Conservation (phyloP, 2,329 filamentous ascomycete species). For the Talaromyces atroroseus region DNA sequence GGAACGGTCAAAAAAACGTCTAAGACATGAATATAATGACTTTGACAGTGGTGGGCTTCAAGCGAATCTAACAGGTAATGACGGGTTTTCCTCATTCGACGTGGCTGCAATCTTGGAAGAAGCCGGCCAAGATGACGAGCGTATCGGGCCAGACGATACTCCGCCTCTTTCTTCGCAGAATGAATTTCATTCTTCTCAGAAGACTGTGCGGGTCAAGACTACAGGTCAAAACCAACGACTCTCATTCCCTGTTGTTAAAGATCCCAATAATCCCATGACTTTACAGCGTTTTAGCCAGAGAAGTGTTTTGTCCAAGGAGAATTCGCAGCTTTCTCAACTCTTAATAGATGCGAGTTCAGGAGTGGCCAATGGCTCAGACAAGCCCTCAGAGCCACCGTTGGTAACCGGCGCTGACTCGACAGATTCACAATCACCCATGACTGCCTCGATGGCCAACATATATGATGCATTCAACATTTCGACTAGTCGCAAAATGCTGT, state of each 20-base stretch:
- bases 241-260: slow-evolving; percentile 71
- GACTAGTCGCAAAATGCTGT: slow-evolving; percentile 18
- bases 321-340: slow-evolving; percentile 17
- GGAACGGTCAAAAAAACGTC: not conserved
- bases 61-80: not conserved
- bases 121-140: slow-evolving; percentile 1
- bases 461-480: slow-evolving; percentile 27
- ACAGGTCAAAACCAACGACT: slow-evolving; percentile 43
- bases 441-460: slow-evolving; percentile 20
- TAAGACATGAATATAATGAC: not conserved
- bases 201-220: slow-evolving; percentile 24
- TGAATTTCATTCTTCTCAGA: slow-evolving; percentile 23
- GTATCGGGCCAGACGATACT: not conserved
- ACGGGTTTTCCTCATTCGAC: slow-evolving; percentile 12
- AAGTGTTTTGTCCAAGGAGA: slow-evolving; percentile 49
- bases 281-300: slow-evolving; percentile 62
- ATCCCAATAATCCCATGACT: slow-evolving; percentile 61
- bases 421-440: slow-evolving; percentile 14
- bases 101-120: slow-evolving; percentile 7
- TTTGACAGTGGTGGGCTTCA: not conserved
- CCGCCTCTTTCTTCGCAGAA: slow-evolving; percentile 15
- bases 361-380: not conserved
- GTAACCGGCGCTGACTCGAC: slow-evolving; percentile 8
- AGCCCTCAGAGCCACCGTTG: slow-evolving; percentile 16
- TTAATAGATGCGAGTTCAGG: not conserved